These are phyloP conservation scores for Phyllosticta paracitricarpa DNA, from an alignment of 2,329 filamentous ascomycete species.

Conservation along the genomic window DNA sequence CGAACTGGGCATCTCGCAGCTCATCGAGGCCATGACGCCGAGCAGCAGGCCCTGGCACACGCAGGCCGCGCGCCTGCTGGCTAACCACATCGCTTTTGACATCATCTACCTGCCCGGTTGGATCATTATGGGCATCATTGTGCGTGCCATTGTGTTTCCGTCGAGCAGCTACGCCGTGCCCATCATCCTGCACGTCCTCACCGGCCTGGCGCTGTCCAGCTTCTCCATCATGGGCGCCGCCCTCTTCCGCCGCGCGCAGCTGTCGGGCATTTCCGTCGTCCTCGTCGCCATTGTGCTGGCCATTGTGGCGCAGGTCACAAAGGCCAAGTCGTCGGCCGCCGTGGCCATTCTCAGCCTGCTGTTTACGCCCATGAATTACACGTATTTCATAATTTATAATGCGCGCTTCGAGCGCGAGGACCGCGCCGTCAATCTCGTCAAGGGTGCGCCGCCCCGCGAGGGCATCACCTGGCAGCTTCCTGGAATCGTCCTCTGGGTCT, in stretches of 20 bases:
- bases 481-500: slow-evolving; percentile 67
- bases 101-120: slow-evolving; percentile 72
- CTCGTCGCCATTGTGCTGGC: slow-evolving; percentile 66
- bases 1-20: slow-evolving; percentile 75
- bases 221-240: slow-evolving; percentile 72
- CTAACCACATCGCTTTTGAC: slow-evolving; percentile 72
- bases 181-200: slow-evolving; percentile 57
- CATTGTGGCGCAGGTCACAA: slow-evolving; percentile 69
- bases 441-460: slow-evolving; percentile 44
- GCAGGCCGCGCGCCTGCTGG: slow-evolving; percentile 65
- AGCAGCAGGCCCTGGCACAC: slow-evolving; percentile 64
- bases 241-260: slow-evolving; percentile 78
- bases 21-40: slow-evolving; percentile 88
- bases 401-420: slow-evolving; percentile 64
- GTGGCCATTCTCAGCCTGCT: slow-evolving; percentile 63
- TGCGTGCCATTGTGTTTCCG: slow-evolving; percentile 48
- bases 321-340: slow-evolving; percentile 49
- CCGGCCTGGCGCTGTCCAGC: slow-evolving; percentile 68
- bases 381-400: slow-evolving; percentile 68
- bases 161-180: slow-evolving; percentile 34
- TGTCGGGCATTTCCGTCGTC: slow-evolving; percentile 72
- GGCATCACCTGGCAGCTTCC: slow-evolving; percentile 50
- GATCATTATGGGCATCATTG: slow-evolving; percentile 64
- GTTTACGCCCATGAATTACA: slow-evolving; percentile 81
- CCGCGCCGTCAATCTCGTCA: slow-evolving; percentile 49